Evolutionary conservation across 177 flowering plant genomes (phyloP).

Genomic region (Vitis hybrid): DNA sequence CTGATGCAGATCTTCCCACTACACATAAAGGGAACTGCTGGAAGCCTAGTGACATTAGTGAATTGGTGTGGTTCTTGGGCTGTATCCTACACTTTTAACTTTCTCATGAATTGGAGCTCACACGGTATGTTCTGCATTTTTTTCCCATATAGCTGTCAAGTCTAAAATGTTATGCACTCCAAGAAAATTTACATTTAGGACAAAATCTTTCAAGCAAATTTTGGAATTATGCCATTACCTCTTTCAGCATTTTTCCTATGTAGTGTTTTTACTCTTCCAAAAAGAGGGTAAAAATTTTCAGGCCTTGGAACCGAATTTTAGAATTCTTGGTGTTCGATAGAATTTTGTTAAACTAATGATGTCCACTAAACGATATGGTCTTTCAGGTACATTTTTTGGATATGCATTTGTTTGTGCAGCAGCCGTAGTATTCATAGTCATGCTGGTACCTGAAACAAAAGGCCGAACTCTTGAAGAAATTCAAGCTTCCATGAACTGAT

Average conservation of each 20-base stretch:
- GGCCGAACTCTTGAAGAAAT: conserved; percentile 54
- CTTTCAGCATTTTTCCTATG: too few species aligned
- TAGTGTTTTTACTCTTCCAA: too few species aligned
- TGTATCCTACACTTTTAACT: conserved; percentile 30
- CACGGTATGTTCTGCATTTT: conserved; percentile 9
- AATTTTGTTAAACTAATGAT: too few species aligned
- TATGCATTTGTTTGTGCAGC: conserved; percentile 26
- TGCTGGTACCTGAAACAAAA: conserved; percentile 45
- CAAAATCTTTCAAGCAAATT: too few species aligned
- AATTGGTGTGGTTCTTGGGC: conserved; percentile 34
- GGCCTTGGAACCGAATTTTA: too few species aligned
- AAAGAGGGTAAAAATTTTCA: too few species aligned
- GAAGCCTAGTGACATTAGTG: conserved; percentile 31
- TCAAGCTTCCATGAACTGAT: conserved; percentile 37
- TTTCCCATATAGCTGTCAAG: too few species aligned
- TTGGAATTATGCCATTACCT: too few species aligned
- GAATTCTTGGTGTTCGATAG: too few species aligned
- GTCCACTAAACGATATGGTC: not conserved
- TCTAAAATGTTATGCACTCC: too few species aligned
- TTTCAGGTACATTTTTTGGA: conserved; percentile 37
- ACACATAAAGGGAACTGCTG: conserved; percentile 30
- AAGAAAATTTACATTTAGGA: too few species aligned
- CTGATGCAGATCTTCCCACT: conserved; percentile 33
- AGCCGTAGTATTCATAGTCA: conserved; percentile 32
- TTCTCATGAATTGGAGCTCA: conserved; percentile 31